phyloP scores from a whole-genome alignment of 1,139 yeast species.

The Candida sp. region DNA sequence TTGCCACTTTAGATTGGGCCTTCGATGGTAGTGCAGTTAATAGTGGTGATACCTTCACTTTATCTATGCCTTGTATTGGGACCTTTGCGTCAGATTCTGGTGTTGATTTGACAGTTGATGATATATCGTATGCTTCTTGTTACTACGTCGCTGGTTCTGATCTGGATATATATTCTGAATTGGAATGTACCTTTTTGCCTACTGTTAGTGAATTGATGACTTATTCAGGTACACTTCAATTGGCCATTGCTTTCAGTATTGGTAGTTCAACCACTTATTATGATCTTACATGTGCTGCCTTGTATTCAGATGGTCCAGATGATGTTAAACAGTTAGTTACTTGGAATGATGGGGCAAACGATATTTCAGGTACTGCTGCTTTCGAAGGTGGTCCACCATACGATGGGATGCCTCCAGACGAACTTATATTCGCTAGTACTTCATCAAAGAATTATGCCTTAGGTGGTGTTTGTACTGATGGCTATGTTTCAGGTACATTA shows the following conservation, averaged over 20 bases:
- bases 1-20: conserved; percentile 19
- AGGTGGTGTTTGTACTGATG: conserved; percentile 13
- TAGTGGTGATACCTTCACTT: conserved; percentile 27
- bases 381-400: conserved; percentile 10
- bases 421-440: conserved; percentile 5
- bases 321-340: conserved; percentile 16
- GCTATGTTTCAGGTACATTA: conserved; percentile 16
- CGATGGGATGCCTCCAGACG: neutral
- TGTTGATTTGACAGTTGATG: conserved; percentile 15
- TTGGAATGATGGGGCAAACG: conserved; percentile 24
- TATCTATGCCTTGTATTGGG: conserved; percentile 24
- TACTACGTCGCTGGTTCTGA: conserved; percentile 12
- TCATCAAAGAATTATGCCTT: conserved; percentile 2
- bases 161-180: conserved; percentile 1
- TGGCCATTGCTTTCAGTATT: conserved; percentile 21
- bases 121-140: conserved; percentile 22
- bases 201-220: conserved; percentile 8
- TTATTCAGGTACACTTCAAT: conserved; percentile 15
- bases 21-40: conserved; percentile 12
- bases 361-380: conserved; percentile 12
- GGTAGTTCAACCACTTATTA: conserved; percentile 15
- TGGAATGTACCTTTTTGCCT: conserved; percentile 13
- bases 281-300: conserved; percentile 14
- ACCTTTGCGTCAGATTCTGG: conserved; percentile 19
- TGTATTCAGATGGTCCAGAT: conserved; percentile 15